Evolutionary conservation across 1,139 yeast genomes (phyloP).

Genomic region (Geotrichum histeridarum): DNA sequence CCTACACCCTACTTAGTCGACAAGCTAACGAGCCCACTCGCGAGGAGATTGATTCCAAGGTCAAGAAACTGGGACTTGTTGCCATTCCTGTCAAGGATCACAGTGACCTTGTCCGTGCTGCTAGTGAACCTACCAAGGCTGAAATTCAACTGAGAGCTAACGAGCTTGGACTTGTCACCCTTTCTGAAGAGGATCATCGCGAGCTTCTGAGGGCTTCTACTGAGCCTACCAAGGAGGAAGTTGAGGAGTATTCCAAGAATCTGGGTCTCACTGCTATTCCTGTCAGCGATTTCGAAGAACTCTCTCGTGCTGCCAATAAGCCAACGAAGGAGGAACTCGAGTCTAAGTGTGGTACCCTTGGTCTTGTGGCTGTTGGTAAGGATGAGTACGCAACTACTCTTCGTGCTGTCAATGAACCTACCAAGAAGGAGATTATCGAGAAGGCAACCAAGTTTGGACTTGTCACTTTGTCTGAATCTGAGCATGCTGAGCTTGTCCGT

Average conservation of each 20-base stretch:
- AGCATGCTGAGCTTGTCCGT: slow-evolving; percentile 27
- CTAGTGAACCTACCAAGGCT: slow-evolving; percentile 20
- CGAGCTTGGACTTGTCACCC: slow-evolving; percentile 24
- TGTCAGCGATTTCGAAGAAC: slow-evolving; percentile 28
- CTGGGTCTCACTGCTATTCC: slow-evolving; percentile 26
- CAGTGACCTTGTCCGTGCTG: slow-evolving; percentile 2
- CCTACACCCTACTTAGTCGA: slow-evolving; percentile 15
- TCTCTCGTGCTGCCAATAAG: slow-evolving; percentile 20
- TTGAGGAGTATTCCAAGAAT: slow-evolving; percentile 20
- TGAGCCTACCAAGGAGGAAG: slow-evolving; percentile 10
- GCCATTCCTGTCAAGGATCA: slow-evolving; percentile 11
- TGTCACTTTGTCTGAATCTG: slow-evolving; percentile 29
- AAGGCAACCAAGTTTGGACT: slow-evolving; percentile 20
- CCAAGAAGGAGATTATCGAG: slow-evolving; percentile 16
- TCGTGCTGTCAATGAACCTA: slow-evolving; percentile 31
- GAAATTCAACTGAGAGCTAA: slow-evolving; percentile 24
- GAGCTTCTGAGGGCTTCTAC: slow-evolving; percentile 6
- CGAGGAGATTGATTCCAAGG: slow-evolving; percentile 14
- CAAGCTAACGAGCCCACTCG: slow-evolving; percentile 14
- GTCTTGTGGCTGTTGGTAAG: slow-evolving; percentile 24
- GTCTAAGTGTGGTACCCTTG: slow-evolving; percentile 29
- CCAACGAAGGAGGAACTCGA: slow-evolving; percentile 33
- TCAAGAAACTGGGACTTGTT: slow-evolving; percentile 25
- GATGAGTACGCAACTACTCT: slow-evolving; percentile 23
- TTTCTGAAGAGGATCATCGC: slow-evolving; percentile 23